A percentile compares a stretch with the other conserved stretches of the same genome.
These are phyloP conservation scores for Sphagnum magellanicum DNA, from an alignment of 228 moss, liverwort and hornwort species.

Conservation along the genomic window DNA sequence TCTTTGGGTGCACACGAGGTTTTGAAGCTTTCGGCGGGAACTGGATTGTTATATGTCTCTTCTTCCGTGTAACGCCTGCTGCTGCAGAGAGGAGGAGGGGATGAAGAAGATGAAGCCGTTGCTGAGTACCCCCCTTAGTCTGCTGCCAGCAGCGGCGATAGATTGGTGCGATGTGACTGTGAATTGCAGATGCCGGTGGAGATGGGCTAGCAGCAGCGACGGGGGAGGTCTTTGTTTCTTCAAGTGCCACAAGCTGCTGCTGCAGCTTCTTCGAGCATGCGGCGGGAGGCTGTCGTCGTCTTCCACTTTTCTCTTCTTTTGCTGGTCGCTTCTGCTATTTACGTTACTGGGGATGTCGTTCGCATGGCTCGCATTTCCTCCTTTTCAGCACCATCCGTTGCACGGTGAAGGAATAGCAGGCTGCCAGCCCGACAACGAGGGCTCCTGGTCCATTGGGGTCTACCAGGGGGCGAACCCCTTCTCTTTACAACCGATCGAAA, in stretches of 20 bases:
- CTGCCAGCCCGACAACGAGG: slow-evolving; percentile 88
- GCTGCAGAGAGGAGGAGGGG: background rate
- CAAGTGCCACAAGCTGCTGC: slow-evolving; percentile 75
- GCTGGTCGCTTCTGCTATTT: slow-evolving; percentile 41
- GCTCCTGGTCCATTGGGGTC: slow-evolving; percentile 91
- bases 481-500: slow-evolving; percentile 64
- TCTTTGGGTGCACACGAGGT: too few species aligned
- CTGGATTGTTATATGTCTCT: too few species aligned
- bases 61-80: too few species aligned
- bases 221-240: background rate
- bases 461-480: slow-evolving; percentile 76
- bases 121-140: background rate
- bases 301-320: slow-evolving; percentile 56
- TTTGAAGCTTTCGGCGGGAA: too few species aligned
- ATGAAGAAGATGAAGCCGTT: slow-evolving; percentile 24
- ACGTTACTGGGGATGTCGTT: slow-evolving; percentile 31
- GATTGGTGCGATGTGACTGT: slow-evolving; percentile 60
- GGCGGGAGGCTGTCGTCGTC: slow-evolving; percentile 46
- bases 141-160: slow-evolving; percentile 11
- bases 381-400: slow-evolving; percentile 33
- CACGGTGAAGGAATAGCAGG: slow-evolving; percentile 17
- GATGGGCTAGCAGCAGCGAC: slow-evolving; percentile 49
- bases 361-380: slow-evolving; percentile 76
- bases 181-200: slow-evolving; percentile 82
- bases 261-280: slow-evolving; percentile 14